Evolutionary conservation across 768 basidiomycete genomes (phyloP).

Genomic region (Suillus luteus): DNA sequence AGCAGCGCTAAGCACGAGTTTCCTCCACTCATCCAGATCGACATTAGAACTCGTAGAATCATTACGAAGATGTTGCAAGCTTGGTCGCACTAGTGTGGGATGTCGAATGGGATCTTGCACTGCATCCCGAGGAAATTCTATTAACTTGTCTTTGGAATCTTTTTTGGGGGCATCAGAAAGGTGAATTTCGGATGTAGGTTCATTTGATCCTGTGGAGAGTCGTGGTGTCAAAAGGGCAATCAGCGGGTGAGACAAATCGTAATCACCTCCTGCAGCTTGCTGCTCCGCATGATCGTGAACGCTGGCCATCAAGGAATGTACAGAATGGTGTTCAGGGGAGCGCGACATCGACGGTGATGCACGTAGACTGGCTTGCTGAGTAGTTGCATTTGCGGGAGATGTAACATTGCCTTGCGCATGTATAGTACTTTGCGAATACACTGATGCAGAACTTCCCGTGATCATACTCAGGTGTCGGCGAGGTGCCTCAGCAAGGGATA

Average conservation of each 20-base stretch:
- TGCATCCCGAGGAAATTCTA: slow-evolving; percentile 11
- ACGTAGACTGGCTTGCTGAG: neutral
- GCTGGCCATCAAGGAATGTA: slow-evolving; percentile 12
- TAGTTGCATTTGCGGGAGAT: neutral
- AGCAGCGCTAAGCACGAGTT: slow-evolving; percentile 19
- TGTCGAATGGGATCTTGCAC: neutral
- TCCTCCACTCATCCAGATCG: slow-evolving; percentile 20
- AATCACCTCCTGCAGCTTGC: neutral
- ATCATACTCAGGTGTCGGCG: neutral
- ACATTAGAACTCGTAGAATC: slow-evolving; percentile 16
- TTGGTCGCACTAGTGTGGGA: neutral
- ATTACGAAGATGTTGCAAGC: slow-evolving; percentile 12
- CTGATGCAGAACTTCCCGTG: slow-evolving; percentile 8
- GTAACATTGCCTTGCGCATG: neutral
- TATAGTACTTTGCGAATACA: slow-evolving; percentile 15
- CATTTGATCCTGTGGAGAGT: slow-evolving; percentile 5
- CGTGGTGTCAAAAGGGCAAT: slow-evolving; percentile 14
- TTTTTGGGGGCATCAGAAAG: slow-evolving; percentile 13
- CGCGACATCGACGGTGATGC: neutral
- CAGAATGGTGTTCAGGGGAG: slow-evolving; percentile 4
- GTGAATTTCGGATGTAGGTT: slow-evolving; percentile 13
- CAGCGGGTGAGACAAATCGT: slow-evolving; percentile 10
- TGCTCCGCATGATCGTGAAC: slow-evolving; percentile 11
- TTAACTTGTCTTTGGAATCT: slow-evolving; percentile 1
- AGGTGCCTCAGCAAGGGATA: neutral